Evolutionary conservation across 1,284 basidiomycete genomes (phyloP).

Genomic region (Somion occarium): DNA sequence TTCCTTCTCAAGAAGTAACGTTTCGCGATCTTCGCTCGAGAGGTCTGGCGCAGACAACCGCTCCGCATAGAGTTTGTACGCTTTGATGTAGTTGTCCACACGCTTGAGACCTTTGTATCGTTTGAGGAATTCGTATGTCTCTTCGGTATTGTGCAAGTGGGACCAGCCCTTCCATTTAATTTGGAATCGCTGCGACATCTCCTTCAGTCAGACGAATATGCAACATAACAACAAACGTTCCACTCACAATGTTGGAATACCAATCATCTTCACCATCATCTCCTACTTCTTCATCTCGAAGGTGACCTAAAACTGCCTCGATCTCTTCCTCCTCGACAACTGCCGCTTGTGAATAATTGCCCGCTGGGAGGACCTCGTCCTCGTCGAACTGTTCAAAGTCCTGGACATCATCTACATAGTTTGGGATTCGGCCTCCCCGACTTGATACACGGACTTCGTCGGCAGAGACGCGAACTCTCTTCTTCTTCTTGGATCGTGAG

Average conservation of each 20-base stretch:
- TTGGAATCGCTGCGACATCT: slow-evolving; percentile 71
- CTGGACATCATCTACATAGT: slow-evolving; percentile 81
- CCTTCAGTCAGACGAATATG: slow-evolving; percentile 5
- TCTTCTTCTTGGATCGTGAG: slow-evolving; percentile 82
- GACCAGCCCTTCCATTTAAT: slow-evolving; percentile 97
- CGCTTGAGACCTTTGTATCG: slow-evolving; percentile 93
- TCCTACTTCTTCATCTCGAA: slow-evolving; percentile 75
- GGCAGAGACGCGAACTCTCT: slow-evolving; percentile 51
- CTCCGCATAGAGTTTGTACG: slow-evolving; percentile 70
- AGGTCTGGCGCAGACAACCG: slow-evolving; percentile 66
- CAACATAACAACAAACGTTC: slow-evolving; percentile 10
- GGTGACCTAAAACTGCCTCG: slow-evolving; percentile 80
- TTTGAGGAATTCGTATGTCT: slow-evolving; percentile 93
- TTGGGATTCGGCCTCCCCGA: slow-evolving; percentile 77
- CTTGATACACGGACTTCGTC: slow-evolving; percentile 80
- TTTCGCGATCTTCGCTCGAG: slow-evolving; percentile 87
- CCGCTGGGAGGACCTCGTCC: slow-evolving; percentile 41
- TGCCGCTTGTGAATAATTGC: slow-evolving; percentile 51
- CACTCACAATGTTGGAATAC: slow-evolving; percentile 78
- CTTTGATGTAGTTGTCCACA: slow-evolving; percentile 98
- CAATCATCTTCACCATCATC: slow-evolving; percentile 77
- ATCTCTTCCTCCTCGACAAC: slow-evolving; percentile 84
- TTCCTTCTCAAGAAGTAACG: slow-evolving; percentile 85
- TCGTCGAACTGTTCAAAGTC: slow-evolving; percentile 80
- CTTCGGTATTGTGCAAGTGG: slow-evolving; percentile 95